Evolutionary conservation across 164 flowering plant species (phyloP).

Genomic region (Vitis labrusca): DNA sequence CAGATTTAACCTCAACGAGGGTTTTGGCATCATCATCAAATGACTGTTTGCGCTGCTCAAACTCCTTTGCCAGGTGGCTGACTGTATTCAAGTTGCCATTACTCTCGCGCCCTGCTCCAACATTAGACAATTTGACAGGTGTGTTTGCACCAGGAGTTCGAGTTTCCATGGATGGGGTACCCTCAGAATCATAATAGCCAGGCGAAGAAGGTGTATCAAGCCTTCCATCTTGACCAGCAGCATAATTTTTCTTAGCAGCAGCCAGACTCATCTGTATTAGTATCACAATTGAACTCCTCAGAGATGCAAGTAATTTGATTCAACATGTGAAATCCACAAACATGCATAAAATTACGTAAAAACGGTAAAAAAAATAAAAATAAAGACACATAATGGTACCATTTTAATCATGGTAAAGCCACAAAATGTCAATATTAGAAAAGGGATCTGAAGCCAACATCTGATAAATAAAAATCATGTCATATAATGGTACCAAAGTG

Average conservation of each 20-base stretch:
- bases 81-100: constrained; percentile 40
- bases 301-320: not conserved
- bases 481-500: too few relatives aligned
- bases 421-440: too few relatives aligned
- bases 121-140: constrained; percentile 32
- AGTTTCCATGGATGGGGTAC: constrained; percentile 42
- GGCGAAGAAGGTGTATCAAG: constrained; percentile 41
- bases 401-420: too few relatives aligned
- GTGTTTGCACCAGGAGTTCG: constrained; percentile 63
- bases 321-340: not conserved
- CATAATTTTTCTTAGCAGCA: constrained; percentile 17
- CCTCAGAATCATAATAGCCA: constrained; percentile 66
- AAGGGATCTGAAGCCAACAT: too few relatives aligned
- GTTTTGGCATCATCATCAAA: constrained; percentile 70
- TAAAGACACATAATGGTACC: too few relatives aligned
- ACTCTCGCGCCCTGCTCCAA: constrained; percentile 29
- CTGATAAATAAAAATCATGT: too few relatives aligned
- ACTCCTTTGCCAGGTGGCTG: constrained; percentile 56
- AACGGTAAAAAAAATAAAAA: too few relatives aligned
- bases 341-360: not conserved
- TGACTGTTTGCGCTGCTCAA: constrained; percentile 57
- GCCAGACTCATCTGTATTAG: constrained; percentile 69
- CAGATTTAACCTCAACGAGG: constrained; percentile 46
- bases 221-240: constrained; percentile 44
- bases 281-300: not conserved